Evolutionary conservation across 2,329 filamentous ascomycete genomes (phyloP).

Genomic region (Knufia petricola): DNA sequence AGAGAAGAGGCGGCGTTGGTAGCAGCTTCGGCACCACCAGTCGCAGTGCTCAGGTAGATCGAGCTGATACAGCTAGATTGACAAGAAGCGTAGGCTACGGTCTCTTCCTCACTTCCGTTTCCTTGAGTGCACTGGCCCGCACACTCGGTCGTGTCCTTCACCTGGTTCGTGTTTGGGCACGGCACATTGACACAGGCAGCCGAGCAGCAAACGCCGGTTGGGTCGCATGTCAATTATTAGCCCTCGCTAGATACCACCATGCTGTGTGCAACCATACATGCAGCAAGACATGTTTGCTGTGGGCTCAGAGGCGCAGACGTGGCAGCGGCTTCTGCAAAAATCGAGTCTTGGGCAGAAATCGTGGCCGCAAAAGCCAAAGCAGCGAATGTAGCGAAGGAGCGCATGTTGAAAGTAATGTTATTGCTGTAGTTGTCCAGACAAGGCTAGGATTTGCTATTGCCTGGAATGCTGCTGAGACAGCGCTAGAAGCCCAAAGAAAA

Average conservation of each 20-base stretch:
- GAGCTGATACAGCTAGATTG: slow-evolving; percentile 41
- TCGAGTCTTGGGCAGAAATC: slow-evolving; percentile 31
- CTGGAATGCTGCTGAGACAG: slow-evolving; percentile 1
- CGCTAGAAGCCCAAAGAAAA: slow-evolving; percentile 9
- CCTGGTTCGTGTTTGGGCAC: slow-evolving; percentile 42
- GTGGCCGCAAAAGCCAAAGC: slow-evolving; percentile 35
- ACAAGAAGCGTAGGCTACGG: slow-evolving; percentile 39
- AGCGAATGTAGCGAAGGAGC: slow-evolving; percentile 17
- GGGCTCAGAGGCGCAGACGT: slow-evolving; percentile 28
- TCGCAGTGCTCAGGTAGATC: slow-evolving; percentile 34
- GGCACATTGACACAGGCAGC: slow-evolving; percentile 44
- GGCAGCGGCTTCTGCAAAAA: slow-evolving; percentile 26
- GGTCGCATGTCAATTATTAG: slow-evolving; percentile 27
- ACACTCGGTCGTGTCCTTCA: slow-evolving; percentile 43
- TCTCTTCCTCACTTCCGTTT: slow-evolving; percentile 38
- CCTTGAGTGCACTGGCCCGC: slow-evolving; percentile 46
- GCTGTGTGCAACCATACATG: slow-evolving; percentile 26
- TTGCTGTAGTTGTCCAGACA: background rate
- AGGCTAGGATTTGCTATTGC: background rate
- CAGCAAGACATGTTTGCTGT: slow-evolving; percentile 28
- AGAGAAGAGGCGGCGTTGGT: slow-evolving; percentile 21
- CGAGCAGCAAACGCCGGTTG: slow-evolving; percentile 41
- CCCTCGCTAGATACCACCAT: background rate
- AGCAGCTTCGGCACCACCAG: slow-evolving; percentile 22
- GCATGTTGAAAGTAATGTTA: slow-evolving; percentile 21